Evolutionary conservation across 768 basidiomycete genomes (phyloP), one percentile per base, ranked within the genome.

Genomic region (Lyophyllum decastes): DNA sequence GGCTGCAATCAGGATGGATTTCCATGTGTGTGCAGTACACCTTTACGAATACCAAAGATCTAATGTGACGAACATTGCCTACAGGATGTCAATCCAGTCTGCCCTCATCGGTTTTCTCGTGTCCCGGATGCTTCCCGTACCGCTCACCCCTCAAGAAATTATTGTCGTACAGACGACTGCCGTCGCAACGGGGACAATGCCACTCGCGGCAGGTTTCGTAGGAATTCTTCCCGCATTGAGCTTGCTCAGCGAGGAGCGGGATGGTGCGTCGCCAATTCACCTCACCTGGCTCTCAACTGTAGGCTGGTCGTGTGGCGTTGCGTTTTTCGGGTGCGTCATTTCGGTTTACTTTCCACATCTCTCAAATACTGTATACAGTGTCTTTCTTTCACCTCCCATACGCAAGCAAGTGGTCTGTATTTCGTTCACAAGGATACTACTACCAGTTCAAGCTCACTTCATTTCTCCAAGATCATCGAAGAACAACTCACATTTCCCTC

Each of bases 131-230:
- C 77, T 94, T 5, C 86, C 87, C 1, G 78, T 73, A 2, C 89
- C 89, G 0, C 81, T 95, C 30, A 88, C 87, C n/a, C 88, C 94
- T 0, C 93, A 95, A 73, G 94, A 98, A 70, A 89, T 96, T 57
- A 89, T 97, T 19, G 92, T 98, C 0, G 81, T 97, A 2, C 95
- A 98, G 69, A 97, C 96, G 0, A 95, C 93, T 0, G 95, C 96
- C 0, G 95, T 95, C 2, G 96, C 95, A 1, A 98, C 95, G 1
- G 96, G 96, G 16, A 80, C 80, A 11, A 94, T 94, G 92, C 92
- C 92, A 22, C 78, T 94, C 40, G 90, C 92, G 12, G 92, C 92
- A 7, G 81, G 82, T 0, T 91, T 98, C 64, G 95, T 98, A 12
- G 95, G 95, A 4, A 95, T 98, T 57, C 79, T 98, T 14, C 96